These are phyloP conservation scores for Pestalotiopsis sp. DNA, from an alignment of 2,329 filamentous ascomycete genomes.

Conservation along the genomic window DNA sequence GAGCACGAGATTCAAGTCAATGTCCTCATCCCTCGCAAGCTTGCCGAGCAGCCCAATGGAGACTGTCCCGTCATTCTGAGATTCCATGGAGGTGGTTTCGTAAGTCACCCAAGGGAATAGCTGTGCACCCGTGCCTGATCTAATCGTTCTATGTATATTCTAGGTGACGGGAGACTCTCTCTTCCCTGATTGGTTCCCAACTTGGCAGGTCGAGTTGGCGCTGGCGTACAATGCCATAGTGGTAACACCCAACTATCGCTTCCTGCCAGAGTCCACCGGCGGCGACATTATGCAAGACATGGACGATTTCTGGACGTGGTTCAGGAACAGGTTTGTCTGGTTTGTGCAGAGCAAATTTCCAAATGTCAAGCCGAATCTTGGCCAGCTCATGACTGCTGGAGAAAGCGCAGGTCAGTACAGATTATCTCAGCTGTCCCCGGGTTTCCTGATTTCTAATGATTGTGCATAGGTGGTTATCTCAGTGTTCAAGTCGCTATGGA, in stretches of 20 bases:
- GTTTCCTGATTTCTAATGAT: background rate
- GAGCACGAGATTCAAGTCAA: background rate
- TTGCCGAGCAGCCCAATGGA: background rate
- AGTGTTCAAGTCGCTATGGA: background rate
- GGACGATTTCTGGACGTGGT: slow-evolving; percentile 5
- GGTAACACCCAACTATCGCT: slow-evolving; percentile 4
- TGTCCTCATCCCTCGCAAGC: background rate
- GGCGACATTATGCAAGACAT: slow-evolving; percentile 6
- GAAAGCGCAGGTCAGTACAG: background rate
- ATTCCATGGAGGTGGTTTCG: background rate
- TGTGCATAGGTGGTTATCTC: background rate
- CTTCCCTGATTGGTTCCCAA: background rate
- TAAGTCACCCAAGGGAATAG: background rate
- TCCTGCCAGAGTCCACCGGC: background rate
- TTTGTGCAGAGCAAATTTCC: background rate
- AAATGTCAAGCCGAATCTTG: background rate
- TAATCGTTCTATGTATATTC: background rate
- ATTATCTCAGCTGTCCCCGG: background rate
- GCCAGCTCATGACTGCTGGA: background rate
- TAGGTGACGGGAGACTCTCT: background rate
- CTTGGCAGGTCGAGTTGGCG: background rate
- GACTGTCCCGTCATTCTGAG: background rate
- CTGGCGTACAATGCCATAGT: background rate
- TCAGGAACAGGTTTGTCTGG: background rate
- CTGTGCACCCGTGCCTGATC: background rate